Percentiles rank a stretch among this genome's conserved stretches.
These are phyloP conservation scores for Yamadazyma takamatsuzukensis DNA, from an alignment of 805 yeast species.

Conservation along the genomic window DNA sequence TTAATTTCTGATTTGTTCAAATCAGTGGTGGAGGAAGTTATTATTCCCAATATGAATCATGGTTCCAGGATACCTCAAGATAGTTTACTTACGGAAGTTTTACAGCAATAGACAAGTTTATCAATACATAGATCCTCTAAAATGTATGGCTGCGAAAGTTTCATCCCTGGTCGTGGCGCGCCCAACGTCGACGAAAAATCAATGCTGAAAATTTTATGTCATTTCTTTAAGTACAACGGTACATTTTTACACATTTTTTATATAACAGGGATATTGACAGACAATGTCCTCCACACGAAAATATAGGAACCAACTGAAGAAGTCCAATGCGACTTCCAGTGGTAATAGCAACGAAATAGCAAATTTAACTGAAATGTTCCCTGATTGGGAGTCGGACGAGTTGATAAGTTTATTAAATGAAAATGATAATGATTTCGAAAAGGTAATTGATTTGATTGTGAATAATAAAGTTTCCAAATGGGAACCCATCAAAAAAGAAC, in stretches of 20 bases:
- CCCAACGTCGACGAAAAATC: slow-evolving; percentile 8
- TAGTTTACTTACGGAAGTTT: slow-evolving; percentile 34
- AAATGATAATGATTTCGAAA: slow-evolving; percentile 66
- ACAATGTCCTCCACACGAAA: slow-evolving; percentile 29
- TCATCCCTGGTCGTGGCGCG: too few species aligned
- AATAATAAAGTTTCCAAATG: slow-evolving; percentile 88
- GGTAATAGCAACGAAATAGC: slow-evolving; percentile 29
- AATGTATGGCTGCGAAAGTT: too few species aligned
- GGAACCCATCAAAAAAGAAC: slow-evolving; percentile 87
- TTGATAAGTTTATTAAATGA: slow-evolving; percentile 72
- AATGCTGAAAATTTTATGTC: too few species aligned
- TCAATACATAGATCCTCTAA: too few species aligned
- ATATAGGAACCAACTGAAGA: slow-evolving; percentile 47
- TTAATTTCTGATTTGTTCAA: slow-evolving; percentile 67
- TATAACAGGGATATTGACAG: too few species aligned
- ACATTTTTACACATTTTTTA: too few species aligned
- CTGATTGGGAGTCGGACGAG: slow-evolving; percentile 91
- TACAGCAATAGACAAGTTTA: too few species aligned
- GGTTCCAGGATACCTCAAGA: slow-evolving; percentile 6
- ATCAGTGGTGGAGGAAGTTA: slow-evolving; percentile 45
- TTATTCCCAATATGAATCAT: slow-evolving; percentile 45
- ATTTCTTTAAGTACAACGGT: too few species aligned
- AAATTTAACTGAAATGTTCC: slow-evolving; percentile 82
- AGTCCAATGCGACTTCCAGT: slow-evolving; percentile 21
- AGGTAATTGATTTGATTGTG: slow-evolving; percentile 81